Evolutionary conservation across 2,329 filamentous ascomycete genomes (phyloP).

Genomic region (Rhynchosporium secalis): DNA sequence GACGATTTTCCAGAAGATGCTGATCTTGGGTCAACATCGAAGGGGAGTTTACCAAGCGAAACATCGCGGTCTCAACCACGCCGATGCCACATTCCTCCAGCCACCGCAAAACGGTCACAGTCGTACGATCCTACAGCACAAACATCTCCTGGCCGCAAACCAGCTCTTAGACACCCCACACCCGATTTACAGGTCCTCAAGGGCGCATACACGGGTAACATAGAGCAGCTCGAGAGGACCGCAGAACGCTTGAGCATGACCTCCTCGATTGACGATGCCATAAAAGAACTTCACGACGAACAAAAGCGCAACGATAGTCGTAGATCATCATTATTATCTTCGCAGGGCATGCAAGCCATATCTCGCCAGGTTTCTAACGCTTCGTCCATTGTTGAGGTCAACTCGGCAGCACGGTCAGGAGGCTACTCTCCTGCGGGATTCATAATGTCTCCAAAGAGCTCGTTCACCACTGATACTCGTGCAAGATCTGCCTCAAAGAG

Average conservation of each 20-base stretch:
- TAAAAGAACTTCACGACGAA: slow-evolving; percentile 70
- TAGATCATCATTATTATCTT: slow-evolving; percentile 61
- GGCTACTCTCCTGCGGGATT: slow-evolving; percentile 70
- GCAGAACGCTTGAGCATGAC: slow-evolving; percentile 72
- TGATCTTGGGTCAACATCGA: not conserved
- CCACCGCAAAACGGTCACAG: slow-evolving; percentile 14
- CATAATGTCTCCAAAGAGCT: slow-evolving; percentile 66
- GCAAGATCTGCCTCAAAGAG: slow-evolving; percentile 57
- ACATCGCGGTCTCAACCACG: slow-evolving; percentile 13
- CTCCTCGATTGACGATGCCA: slow-evolving; percentile 76
- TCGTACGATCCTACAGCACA: slow-evolving; percentile 30
- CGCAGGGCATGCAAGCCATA: slow-evolving; percentile 38
- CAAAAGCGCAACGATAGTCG: slow-evolving; percentile 69
- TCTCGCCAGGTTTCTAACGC: slow-evolving; percentile 50
- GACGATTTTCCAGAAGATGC: slow-evolving; percentile 16
- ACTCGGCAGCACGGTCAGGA: slow-evolving; percentile 64
- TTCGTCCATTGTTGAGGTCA: slow-evolving; percentile 68
- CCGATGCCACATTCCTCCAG: slow-evolving; percentile 13
- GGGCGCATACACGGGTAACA: slow-evolving; percentile 64
- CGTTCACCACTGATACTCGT: slow-evolving; percentile 49
- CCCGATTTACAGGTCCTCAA: slow-evolving; percentile 63
- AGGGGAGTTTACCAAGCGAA: not conserved
- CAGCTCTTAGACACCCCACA: slow-evolving; percentile 54
- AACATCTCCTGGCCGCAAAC: slow-evolving; percentile 35
- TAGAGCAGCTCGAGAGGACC: slow-evolving; percentile 72